Evolutionary conservation across 345 rosid species (phyloP).

Genomic region (Linum trigynum): DNA sequence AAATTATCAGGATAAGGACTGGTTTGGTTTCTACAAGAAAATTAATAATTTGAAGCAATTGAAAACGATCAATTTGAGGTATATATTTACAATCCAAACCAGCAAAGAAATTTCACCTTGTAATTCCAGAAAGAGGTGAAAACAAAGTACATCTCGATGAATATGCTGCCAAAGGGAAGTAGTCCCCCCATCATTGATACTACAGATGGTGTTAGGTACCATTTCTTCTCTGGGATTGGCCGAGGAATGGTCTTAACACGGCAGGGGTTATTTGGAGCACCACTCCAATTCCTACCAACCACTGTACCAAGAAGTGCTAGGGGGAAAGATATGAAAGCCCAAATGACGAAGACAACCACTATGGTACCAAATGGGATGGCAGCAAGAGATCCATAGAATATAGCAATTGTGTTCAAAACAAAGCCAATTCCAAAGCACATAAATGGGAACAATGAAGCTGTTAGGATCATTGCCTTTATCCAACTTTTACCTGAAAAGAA

Average conservation of each 20-base stretch:
- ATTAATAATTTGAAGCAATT: background rate
- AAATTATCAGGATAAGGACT: background rate
- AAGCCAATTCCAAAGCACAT: slow-evolving; percentile 91
- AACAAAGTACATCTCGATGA: slow-evolving; percentile 94
- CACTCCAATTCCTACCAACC: slow-evolving; percentile 89
- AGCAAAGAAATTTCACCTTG: slow-evolving; percentile 45
- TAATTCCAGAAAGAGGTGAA: slow-evolving; percentile 97
- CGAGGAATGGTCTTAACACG: slow-evolving; percentile 97
- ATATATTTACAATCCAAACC: too few relatives aligned
- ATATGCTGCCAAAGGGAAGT: slow-evolving; percentile 89
- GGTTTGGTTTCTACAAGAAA: too few relatives aligned
- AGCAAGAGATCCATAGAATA: slow-evolving; percentile 85
- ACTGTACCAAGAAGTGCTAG: slow-evolving; percentile 91
- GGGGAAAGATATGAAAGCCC: slow-evolving; percentile 95
- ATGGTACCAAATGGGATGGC: slow-evolving; percentile 96
- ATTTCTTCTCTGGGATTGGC: slow-evolving; percentile 89
- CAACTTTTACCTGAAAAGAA: slow-evolving; percentile 65
- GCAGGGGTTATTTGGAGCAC: slow-evolving; percentile 91
- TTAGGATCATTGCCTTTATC: slow-evolving; percentile 92
- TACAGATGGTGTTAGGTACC: slow-evolving; percentile 89
- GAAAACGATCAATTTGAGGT: background rate
- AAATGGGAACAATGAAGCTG: slow-evolving; percentile 90
- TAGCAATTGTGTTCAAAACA: slow-evolving; percentile 72
- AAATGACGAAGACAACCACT: slow-evolving; percentile 81
- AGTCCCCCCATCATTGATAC: slow-evolving; percentile 93